Evolutionary conservation across 768 basidiomycete genomes (phyloP).

Genomic region (Leucosporidium scottii): DNA sequence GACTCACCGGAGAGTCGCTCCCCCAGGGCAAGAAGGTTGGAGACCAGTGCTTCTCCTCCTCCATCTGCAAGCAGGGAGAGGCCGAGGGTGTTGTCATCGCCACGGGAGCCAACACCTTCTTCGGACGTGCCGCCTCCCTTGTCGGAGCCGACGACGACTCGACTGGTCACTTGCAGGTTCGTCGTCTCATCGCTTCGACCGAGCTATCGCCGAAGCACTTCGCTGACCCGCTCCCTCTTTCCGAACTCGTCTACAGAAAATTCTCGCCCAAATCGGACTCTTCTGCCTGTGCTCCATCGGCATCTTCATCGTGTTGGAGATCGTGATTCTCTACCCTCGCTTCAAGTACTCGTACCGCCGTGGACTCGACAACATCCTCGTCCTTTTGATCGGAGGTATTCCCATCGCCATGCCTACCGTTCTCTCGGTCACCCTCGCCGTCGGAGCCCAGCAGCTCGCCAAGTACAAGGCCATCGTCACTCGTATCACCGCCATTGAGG

Average conservation of each 20-base stretch:
- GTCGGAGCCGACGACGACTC: constrained; percentile 97
- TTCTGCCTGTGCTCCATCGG: constrained; percentile 97
- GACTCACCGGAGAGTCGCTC: constrained; percentile 93
- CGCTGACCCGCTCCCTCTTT: background rate
- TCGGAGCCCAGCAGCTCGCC: constrained; percentile 96
- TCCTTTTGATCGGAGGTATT: constrained; percentile 98
- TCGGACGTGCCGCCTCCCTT: constrained; percentile 94
- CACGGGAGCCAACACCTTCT: constrained; percentile 94
- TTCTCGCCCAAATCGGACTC: constrained; percentile 92
- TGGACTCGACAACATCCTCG: constrained; percentile 94
- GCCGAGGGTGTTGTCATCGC: constrained; percentile 98
- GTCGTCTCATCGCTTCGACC: background rate
- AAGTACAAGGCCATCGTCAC: constrained; percentile 99
- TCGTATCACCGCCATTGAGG: constrained; percentile 98
- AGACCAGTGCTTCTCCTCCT: constrained; percentile 98
- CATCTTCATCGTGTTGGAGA: constrained; percentile 86
- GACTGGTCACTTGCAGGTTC: constrained; percentile 81
- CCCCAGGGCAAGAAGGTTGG: constrained; percentile 85
- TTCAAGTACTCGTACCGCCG: constrained; percentile 85
- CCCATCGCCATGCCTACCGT: constrained; percentile 99
- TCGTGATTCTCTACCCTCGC: constrained; percentile 83
- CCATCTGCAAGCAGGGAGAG: constrained; percentile 98
- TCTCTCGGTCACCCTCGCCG: constrained; percentile 93
- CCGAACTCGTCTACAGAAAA: constrained; percentile 49
- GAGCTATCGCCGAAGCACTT: background rate